Conservation (phyloP, 1,284 basidiomycete genomes). For the Puccinia horiana region DNA sequence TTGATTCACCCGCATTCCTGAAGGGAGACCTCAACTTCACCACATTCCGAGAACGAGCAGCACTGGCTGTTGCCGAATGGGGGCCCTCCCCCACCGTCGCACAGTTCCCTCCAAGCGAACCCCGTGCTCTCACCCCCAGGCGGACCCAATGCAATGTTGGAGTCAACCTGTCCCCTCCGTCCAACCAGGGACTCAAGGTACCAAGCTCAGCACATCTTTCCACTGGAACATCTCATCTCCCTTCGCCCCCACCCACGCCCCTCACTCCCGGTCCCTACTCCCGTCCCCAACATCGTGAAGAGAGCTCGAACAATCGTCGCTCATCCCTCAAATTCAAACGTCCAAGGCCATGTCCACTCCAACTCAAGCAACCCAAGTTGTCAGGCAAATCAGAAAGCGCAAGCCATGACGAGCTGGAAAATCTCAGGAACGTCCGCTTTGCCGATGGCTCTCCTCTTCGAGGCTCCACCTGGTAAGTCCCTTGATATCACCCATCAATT, state of each 20-base stretch:
- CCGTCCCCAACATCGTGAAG: conserved; percentile 29
- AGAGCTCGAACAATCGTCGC: background rate
- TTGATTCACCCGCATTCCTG: conserved; percentile 33
- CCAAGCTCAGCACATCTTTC: background rate
- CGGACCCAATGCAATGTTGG: conserved; percentile 6
- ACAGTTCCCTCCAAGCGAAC: background rate
- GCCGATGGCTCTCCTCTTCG: conserved; percentile 43
- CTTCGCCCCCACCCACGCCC: conserved; percentile 33
- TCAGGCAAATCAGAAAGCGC: background rate
- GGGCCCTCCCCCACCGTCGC: conserved; percentile 17
- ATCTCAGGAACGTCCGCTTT: conserved; percentile 33
- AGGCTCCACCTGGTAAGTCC: conserved; percentile 41
- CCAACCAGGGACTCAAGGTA: conserved; percentile 1
- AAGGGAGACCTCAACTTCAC: conserved; percentile 35
- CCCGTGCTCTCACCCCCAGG: background rate
- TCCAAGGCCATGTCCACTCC: conserved; percentile 6
- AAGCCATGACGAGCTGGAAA: background rate
- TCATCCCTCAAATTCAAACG: conserved; percentile 33
- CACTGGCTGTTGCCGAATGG: conserved; percentile 37
- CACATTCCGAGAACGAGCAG: background rate
- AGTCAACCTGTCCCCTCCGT: background rate
- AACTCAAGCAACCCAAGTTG: conserved; percentile 5
- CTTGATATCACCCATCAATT: background rate
- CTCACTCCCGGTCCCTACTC: conserved; percentile 38
- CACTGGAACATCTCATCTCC: background rate